A percentile compares a stretch with the other conserved stretches of the same genome.
Evolutionary conservation across 2,329 filamentous ascomycete genomes (phyloP).

Genomic region (Apiospora malaysiana): DNA sequence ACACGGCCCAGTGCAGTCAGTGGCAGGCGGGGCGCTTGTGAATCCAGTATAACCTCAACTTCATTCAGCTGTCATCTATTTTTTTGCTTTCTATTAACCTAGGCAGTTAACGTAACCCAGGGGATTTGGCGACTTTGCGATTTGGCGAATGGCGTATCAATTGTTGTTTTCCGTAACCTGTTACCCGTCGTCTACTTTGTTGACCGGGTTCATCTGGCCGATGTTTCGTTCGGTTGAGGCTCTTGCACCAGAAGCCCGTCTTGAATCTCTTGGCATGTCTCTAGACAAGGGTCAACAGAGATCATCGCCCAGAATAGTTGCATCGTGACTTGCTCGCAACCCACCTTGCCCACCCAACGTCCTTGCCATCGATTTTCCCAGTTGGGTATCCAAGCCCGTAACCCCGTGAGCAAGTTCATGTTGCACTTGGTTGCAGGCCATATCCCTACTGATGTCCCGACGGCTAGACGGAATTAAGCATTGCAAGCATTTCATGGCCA

Average conservation of each 20-base stretch:
- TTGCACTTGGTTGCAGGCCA: neutral
- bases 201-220: neutral
- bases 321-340: neutral
- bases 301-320: neutral
- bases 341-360: neutral
- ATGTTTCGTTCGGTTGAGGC: constrained; percentile 5
- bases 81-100: neutral
- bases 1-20: neutral
- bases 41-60: too few species aligned
- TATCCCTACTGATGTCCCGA: neutral
- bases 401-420: constrained; percentile 19
- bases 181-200: neutral
- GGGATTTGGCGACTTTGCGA: too few species aligned
- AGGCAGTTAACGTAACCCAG: too few species aligned
- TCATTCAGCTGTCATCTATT: neutral
- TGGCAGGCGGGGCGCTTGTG: too few species aligned
- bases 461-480: constrained; percentile 10
- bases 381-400: neutral
- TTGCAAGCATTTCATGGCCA: constrained; percentile 1
- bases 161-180: neutral
- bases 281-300: constrained; percentile 5
- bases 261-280: constrained; percentile 18
- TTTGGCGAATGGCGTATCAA: neutral
- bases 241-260: constrained; percentile 8
- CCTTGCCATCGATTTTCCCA: neutral